Percentiles rank a stretch among this genome's conserved stretches.
These are phyloP conservation scores for Dorcoceras hygrometricum DNA, from an alignment of 257 asterid species.

Conservation along the genomic window DNA sequence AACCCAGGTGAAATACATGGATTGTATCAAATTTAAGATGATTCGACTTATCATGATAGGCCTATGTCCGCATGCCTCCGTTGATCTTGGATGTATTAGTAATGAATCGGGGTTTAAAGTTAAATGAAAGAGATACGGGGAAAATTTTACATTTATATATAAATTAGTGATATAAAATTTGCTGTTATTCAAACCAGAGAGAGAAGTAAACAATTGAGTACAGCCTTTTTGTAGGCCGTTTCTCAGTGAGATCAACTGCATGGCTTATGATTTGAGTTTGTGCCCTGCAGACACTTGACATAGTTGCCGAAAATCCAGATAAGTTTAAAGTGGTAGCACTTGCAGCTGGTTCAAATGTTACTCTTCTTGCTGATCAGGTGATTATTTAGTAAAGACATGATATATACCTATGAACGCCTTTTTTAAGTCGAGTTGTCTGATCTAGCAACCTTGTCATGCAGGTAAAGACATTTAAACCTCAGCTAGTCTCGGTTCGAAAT, in stretches of 20 bases:
- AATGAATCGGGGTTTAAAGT: not conserved
- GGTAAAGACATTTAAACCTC: constrained; percentile 83
- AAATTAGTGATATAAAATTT: no score
- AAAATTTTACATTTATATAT: not conserved
- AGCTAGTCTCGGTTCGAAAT: constrained; percentile 72
- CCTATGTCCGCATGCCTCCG: constrained; percentile 13
- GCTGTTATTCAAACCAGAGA: not conserved
- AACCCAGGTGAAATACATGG: constrained; percentile 63
- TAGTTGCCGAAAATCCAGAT: constrained; percentile 93
- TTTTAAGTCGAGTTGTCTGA: not conserved
- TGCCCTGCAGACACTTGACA: constrained; percentile 75
- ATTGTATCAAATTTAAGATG: not conserved
- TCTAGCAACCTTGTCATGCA: constrained; percentile 29
- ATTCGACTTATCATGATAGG: constrained; percentile 1
- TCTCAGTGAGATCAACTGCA: not conserved
- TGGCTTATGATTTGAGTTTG: constrained; percentile 25
- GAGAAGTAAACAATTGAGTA: not conserved
- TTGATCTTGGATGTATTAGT: constrained; percentile 3
- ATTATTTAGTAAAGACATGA: constrained; percentile 13
- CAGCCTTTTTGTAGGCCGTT: not conserved
- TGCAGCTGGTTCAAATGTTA: constrained; percentile 96
- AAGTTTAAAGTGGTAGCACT: constrained; percentile 88
- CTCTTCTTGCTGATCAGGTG: constrained; percentile 99
- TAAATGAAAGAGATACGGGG: not conserved
- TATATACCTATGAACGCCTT: not conserved